Base-by-base conservation (phyloP, 2,329 filamentous ascomycete genomes). In the Stylonectria norvegica region DNA sequence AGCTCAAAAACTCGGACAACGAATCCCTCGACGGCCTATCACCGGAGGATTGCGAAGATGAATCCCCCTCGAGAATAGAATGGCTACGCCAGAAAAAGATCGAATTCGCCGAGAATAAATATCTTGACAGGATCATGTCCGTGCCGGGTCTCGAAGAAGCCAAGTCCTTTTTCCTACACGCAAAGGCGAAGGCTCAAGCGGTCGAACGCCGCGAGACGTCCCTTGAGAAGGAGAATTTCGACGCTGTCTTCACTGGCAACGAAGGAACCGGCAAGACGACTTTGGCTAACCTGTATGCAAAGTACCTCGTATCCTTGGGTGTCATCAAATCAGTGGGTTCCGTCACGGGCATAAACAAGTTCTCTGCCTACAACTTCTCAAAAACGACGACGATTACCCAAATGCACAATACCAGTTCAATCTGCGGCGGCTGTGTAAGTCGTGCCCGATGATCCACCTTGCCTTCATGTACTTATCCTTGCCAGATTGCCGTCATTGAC, bases 111-210 rank as follows among this genome's bases (percentile, higher is more conserved):
- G 53, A 59, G 10, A 84, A 79, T 43, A 56, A 63, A n/a, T 67
- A 72, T 2, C 62, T 86, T 2, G 81, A 85, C 49, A 49, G 65
- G 0, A 55, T 86, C 18, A 83, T 85, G 75, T 62, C 64, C 1
- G 75, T 85, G 70, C 73, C 78, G 33, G 81, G 82, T 3, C 64
- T 85, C 0, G 80, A 85, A 50, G 62, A 73, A 4, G 74, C 83
- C 25, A 86, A 86, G 52, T 50, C 65, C 18, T 64, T 79, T 38
- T 73, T 85, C 35, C 59, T 85, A 8, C 47, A 57, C 27, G 45
- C 55, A 27, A 59, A 57, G 30, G 57, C 58, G 2, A 54, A 56
- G 1, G 76, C 83, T 49, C 82, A 81, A 51, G 61, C 67, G 10
- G 70, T 69, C 0, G 56, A 65, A 1, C 55, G 75, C 1, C 67